These are phyloP conservation scores for Cercospora beticola DNA, from an alignment of 2,329 filamentous ascomycete genomes.

Conservation along the genomic window DNA sequence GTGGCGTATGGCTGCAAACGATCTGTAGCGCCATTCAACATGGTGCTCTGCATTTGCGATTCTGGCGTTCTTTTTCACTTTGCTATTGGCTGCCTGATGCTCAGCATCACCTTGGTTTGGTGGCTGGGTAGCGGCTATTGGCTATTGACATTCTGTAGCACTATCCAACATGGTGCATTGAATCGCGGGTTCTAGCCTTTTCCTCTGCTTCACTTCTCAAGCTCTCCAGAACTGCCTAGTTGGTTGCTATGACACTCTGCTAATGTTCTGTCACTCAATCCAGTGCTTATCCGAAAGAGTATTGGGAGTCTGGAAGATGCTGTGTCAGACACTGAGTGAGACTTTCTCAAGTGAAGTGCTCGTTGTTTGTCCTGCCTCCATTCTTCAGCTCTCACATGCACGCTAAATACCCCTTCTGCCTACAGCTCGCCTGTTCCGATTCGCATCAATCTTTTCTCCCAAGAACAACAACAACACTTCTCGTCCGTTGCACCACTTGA, in stretches of 20 bases:
- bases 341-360: neutral
- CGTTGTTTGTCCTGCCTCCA: neutral
- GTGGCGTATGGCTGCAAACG: no score
- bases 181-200: neutral
- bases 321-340: neutral
- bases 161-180: neutral
- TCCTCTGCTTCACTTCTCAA: neutral
- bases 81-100: neutral
- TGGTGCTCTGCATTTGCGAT: neutral
- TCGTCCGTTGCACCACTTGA: neutral
- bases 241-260: neutral
- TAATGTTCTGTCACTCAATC: neutral
- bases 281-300: no score
- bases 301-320: neutral
- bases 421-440: neutral
- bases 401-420: neutral
- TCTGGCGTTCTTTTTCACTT: neutral
- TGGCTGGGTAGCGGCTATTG: neutral
- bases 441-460: neutral
- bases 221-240: neutral
- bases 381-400: neutral
- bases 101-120: neutral
- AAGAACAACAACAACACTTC: neutral
- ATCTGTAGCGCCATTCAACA: neutral
- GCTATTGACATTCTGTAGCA: neutral